Conservation (phyloP, 106 monocot species). For the Acorus calamus region DNA sequence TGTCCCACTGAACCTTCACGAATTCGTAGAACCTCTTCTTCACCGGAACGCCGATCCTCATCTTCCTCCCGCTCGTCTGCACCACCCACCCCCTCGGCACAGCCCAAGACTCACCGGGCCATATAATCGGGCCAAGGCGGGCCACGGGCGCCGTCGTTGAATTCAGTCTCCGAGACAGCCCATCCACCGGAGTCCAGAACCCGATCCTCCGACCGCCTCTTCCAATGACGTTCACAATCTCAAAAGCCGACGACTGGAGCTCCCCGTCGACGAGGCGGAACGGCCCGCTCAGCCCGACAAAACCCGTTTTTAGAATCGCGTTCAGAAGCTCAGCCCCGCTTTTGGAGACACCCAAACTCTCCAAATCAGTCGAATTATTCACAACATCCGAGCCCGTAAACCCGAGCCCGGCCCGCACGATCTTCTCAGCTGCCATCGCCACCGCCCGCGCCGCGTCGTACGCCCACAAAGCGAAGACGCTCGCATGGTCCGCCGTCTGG, state of each 20-base stretch:
- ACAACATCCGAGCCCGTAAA: no score
- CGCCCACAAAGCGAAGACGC: no score
- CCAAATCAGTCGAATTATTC: slow-evolving; percentile 3
- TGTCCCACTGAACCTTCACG: slow-evolving; percentile 5
- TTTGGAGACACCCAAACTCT: not conserved
- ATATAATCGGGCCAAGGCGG: slow-evolving; percentile 1
- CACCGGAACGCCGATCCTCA: slow-evolving; percentile 9
- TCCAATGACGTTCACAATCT: slow-evolving; percentile 39
- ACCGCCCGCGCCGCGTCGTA: no score
- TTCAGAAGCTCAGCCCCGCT: slow-evolving; percentile 21
- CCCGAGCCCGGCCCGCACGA: no score
- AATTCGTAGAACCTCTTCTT: slow-evolving; percentile 9
- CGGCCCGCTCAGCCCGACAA: slow-evolving; percentile 23
- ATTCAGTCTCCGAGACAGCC: slow-evolving; percentile 9
- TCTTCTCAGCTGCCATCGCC: no score
- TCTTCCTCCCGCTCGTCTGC: slow-evolving; percentile 8
- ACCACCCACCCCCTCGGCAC: slow-evolving; percentile 15
- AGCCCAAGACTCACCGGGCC: slow-evolving; percentile 10
- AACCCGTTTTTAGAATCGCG: slow-evolving; percentile 7
- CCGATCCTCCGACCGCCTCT: slow-evolving; percentile 17
- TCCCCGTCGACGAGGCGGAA: slow-evolving; percentile 35
- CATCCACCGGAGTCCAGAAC: slow-evolving; percentile 22
- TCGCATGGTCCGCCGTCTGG: no score
- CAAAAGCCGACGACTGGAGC: slow-evolving; percentile 15
- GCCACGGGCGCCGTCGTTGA: no score